These are phyloP conservation scores for Talaromyces sp. DNA, from an alignment of 2,329 filamentous ascomycete genomes.

Conservation along the genomic window DNA sequence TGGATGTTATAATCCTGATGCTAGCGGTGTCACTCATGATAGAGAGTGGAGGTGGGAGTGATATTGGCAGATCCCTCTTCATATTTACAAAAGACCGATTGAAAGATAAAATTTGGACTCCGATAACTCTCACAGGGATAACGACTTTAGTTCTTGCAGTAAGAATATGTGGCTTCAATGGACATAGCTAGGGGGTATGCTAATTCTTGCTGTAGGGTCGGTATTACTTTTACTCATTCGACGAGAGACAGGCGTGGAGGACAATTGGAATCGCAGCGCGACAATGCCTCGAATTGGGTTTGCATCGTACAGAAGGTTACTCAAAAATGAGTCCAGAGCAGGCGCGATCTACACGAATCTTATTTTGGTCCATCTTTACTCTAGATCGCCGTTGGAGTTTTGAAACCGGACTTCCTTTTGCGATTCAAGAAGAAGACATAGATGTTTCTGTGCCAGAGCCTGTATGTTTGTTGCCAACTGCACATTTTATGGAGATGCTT, in stretches of 20 bases:
- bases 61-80: background rate
- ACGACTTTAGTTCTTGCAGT: background rate
- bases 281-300: background rate
- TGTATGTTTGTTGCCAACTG: background rate
- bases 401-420: background rate
- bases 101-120: background rate
- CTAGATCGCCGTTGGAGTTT: background rate
- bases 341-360: background rate
- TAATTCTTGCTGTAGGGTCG: background rate
- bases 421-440: background rate
- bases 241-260: background rate
- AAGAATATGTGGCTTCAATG: background rate
- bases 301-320: background rate
- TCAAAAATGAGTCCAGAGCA: background rate
- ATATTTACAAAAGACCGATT: background rate
- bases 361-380: background rate
- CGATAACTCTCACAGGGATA: background rate
- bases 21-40: background rate
- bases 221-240: background rate
- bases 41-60: background rate
- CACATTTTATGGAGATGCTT: background rate
- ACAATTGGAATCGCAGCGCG: background rate
- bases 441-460: background rate
- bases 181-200: background rate
- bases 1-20: background rate